A percentile compares a stretch with the other conserved stretches of the same genome.
phyloP scores from a whole-genome alignment of 2,329 filamentous ascomycete species.

The Nigrograna mackinnonii region DNA sequence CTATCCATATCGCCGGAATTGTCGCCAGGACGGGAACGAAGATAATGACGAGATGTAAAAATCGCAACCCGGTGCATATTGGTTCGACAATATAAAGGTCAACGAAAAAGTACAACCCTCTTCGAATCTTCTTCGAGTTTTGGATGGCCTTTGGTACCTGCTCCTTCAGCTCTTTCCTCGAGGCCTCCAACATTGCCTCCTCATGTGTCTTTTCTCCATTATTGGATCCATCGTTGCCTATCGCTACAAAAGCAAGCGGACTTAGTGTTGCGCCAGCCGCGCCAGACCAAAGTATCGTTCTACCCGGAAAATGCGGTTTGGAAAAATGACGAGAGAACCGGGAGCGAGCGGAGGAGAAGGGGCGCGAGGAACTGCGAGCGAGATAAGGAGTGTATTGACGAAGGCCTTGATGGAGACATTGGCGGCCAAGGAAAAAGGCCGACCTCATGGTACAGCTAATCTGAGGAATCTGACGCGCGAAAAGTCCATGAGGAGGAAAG shows the following conservation, averaged over 20 bases:
- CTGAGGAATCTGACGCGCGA: conserved; percentile 19
- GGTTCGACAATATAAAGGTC: conserved; percentile 81
- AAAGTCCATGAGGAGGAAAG: conserved; percentile 26
- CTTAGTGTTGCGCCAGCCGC: conserved; percentile 46
- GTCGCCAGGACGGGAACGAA: conserved; percentile 88
- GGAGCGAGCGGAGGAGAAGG: conserved; percentile 25
- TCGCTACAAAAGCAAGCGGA: conserved; percentile 62
- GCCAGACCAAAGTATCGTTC: conserved; percentile 36
- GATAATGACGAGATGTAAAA: conserved; percentile 82
- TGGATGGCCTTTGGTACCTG: conserved; percentile 65
- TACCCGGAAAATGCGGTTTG: conserved; percentile 36
- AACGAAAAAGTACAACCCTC: conserved; percentile 66
- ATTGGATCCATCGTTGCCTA: conserved; percentile 55
- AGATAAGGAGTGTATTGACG: conserved; percentile 22
- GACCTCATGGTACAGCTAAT: conserved; percentile 51
- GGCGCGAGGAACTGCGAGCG: conserved; percentile 22
- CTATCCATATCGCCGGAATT: conserved; percentile 81
- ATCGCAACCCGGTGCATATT: conserved; percentile 82
- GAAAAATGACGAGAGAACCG: conserved; percentile 34
- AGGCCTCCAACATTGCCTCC: conserved; percentile 83
- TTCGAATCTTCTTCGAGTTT: conserved; percentile 61
- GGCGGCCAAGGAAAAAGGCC: conserved; percentile 52
- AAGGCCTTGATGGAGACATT: conserved; percentile 49
- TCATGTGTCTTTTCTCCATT: conserved; percentile 69
- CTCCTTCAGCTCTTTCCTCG: conserved; percentile 75